Base-by-base conservation (phyloP, 768 basidiomycete genomes). In the Russula brevipes region DNA sequence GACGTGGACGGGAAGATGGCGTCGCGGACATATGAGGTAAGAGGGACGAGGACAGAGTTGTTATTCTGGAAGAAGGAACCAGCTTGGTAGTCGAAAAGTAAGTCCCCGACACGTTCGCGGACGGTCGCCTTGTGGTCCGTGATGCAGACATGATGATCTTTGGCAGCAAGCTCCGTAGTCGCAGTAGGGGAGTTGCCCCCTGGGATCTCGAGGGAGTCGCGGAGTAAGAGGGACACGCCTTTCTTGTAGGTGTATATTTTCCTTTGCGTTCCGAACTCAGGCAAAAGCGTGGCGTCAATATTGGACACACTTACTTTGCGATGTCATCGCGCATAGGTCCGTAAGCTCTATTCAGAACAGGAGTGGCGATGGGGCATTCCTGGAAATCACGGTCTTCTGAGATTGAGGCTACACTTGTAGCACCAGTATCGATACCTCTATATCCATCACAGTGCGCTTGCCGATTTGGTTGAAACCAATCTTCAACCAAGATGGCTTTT, bases 11-110 rank as follows among this genome's bases (percentile, higher is more conserved):
- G 75, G 69, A 86, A 85, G 69, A 94, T 85, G 57, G 88, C 85
- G 35, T 87, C 82, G 49, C 81, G 81, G 59, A 96, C 93, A 75
- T 95, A 92, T 63, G 82, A 72, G n/a, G 90, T 89, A 55, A 99
- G 81, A 0, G 91, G 86, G 6, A 85, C 80, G 35, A 98, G 83
- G 44, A 96, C 89, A 7, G 91, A 85, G 72, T 96, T 95, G 82
- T 99, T 99, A 79, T 98, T 98, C 72, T 99, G 96, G 82, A 98
- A 98, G 80, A 98, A 99, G 4, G 91, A 89, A 52, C 89, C 86
- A 6, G 87, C 91, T 24, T 80, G 82, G 74, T 91, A 95, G 71
- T 94, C 87, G 76, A 98, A 97, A 50, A 88, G 73, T 72, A 79
- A 84, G 65, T 82, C 76, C 9, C 92, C 94, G 31, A 98, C 91